These are phyloP conservation scores for Aureobasidium melanogenum DNA, from an alignment of 2,329 filamentous ascomycete species.

Conservation along the genomic window DNA sequence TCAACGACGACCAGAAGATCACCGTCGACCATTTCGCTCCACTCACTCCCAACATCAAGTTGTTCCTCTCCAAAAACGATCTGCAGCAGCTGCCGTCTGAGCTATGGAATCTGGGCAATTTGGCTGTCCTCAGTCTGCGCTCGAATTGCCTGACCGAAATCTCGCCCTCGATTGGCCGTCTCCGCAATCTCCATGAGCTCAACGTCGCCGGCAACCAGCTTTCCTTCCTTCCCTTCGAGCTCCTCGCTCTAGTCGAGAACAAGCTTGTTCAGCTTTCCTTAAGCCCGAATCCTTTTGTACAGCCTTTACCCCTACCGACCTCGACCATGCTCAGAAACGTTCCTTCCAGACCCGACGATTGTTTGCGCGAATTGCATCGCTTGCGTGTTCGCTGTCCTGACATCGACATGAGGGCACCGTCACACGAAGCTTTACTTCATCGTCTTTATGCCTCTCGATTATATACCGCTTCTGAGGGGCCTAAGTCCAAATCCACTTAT, in stretches of 20 bases:
- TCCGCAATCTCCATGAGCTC: conserved; percentile 51
- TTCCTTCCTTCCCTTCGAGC: conserved; percentile 52
- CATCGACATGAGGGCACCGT: conserved; percentile 17
- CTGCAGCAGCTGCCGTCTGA: conserved; percentile 49
- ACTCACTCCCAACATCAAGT: conserved; percentile 49
- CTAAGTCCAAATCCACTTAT: conserved; percentile 19
- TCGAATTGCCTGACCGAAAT: conserved; percentile 54
- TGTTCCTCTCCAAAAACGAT: conserved; percentile 54
- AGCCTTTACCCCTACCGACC: conserved; percentile 16
- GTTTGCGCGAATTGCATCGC: conserved; percentile 10
- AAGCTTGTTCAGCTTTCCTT: conserved; percentile 46
- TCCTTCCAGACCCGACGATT: not conserved
- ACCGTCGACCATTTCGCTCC: conserved; percentile 53
- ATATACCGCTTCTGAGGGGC: conserved; percentile 12
- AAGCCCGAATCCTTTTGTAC: conserved; percentile 55
- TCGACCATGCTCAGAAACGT: not conserved
- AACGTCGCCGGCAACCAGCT: conserved; percentile 59
- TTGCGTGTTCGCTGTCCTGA: conserved; percentile 13
- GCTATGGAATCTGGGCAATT: conserved; percentile 52
- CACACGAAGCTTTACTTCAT: conserved; percentile 16
- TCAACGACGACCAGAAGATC: conserved; percentile 31
- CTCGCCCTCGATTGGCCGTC: conserved; percentile 49
- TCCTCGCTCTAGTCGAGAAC: conserved; percentile 46
- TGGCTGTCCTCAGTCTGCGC: conserved; percentile 58
- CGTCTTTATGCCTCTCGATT: conserved; percentile 16